Evolutionary conservation across 1,284 basidiomycete species (phyloP).

Genomic region (Irpex sp.): DNA sequence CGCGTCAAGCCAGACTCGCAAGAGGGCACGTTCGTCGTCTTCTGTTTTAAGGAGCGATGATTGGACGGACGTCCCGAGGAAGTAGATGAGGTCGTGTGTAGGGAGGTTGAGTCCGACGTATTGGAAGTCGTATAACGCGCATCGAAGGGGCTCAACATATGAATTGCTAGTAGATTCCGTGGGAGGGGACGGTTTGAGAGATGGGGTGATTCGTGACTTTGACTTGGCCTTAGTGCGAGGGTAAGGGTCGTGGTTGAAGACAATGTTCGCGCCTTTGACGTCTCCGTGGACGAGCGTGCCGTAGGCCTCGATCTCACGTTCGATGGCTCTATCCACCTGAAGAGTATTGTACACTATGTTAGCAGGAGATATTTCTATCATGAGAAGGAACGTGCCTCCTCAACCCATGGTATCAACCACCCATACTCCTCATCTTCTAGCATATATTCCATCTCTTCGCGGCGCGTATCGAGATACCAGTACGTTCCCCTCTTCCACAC

Average conservation of each 20-base stretch:
- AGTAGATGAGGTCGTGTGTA: constrained; percentile 16
- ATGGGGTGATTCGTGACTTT: not conserved
- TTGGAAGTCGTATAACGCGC: constrained; percentile 18
- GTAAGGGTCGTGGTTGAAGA: constrained; percentile 14
- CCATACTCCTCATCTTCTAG: constrained; percentile 10
- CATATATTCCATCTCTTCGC: constrained; percentile 14
- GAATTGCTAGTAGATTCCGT: not conserved
- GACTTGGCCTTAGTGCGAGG: not conserved
- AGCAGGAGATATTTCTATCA: too few species aligned
- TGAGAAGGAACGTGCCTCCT: constrained; percentile 8
- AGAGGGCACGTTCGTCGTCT: constrained; percentile 8
- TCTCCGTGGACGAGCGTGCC: constrained; percentile 17
- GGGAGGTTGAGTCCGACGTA: constrained; percentile 16
- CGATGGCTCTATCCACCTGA: constrained; percentile 15
- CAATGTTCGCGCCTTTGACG: constrained; percentile 17
- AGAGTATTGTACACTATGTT: too few species aligned
- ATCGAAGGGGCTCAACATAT: constrained; percentile 2
- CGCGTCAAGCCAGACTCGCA: constrained; percentile 8
- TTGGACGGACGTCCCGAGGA: constrained; percentile 15
- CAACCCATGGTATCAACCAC: constrained; percentile 17
- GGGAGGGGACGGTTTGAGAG: too few species aligned
- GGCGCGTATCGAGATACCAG: constrained; percentile 16
- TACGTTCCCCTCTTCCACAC: constrained; percentile 17
- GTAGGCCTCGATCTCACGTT: constrained; percentile 4
- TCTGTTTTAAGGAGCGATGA: constrained; percentile 5